Conservation (phyloP, 2,329 filamentous ascomycete species). For the Helminthosporium solani region DNA sequence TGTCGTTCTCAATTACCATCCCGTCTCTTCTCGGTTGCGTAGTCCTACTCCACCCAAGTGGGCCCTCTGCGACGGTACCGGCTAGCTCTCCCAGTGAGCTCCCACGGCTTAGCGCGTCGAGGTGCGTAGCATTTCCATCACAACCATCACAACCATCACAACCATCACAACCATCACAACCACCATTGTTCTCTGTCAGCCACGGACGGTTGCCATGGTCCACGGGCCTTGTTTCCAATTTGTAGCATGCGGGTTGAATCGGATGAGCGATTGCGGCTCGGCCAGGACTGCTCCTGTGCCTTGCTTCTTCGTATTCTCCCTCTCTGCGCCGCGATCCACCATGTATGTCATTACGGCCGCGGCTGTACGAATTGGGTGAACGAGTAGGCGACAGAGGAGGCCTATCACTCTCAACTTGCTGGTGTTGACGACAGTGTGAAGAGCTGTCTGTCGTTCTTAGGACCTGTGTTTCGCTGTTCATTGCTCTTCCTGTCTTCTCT, state of each 20-base stretch:
- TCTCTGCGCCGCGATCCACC: slow-evolving; percentile 1
- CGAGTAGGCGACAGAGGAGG: not conserved
- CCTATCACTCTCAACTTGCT: not conserved
- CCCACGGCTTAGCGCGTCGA: not conserved
- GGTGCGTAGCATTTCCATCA: slow-evolving; percentile 1
- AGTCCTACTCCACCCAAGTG: slow-evolving; percentile 3
- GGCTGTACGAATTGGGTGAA: slow-evolving; percentile 8
- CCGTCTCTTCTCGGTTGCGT: slow-evolving; percentile 1
- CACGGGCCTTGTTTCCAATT: slow-evolving; percentile 3
- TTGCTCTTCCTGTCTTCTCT: not conserved
- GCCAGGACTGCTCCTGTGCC: too few relatives aligned
- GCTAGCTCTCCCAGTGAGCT: slow-evolving; percentile 4
- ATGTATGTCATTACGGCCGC: slow-evolving; percentile 18
- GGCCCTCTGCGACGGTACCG: not conserved
- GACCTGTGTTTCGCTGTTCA: slow-evolving; percentile 5
- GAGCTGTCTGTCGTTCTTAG: slow-evolving; percentile 10
- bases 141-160: too few relatives aligned
- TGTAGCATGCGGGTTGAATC: slow-evolving; percentile 2
- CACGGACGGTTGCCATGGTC: not conserved
- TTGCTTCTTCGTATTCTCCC: not conserved
- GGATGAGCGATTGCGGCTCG: slow-evolving; percentile 2
- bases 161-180: too few relatives aligned
- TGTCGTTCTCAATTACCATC: not conserved
- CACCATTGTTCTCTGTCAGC: not conserved
- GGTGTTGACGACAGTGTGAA: not conserved